Percentiles rank a stretch among this genome's conserved stretches.
Evolutionary conservation across 1,284 basidiomycete species (phyloP).

Genomic region (Rhodotorula sp.): DNA sequence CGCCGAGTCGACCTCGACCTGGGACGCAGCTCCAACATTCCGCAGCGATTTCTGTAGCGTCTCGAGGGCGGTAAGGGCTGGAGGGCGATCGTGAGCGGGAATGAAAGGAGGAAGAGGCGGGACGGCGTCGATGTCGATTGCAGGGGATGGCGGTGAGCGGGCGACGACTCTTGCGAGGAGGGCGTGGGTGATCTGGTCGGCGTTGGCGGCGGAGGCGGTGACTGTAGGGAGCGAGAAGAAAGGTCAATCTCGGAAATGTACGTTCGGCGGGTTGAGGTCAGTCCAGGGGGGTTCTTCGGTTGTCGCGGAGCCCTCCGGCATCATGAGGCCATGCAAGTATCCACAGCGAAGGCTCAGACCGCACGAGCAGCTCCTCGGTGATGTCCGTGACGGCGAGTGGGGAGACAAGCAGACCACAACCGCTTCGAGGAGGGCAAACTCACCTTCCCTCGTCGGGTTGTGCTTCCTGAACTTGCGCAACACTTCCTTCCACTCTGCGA

Average conservation of each 20-base stretch:
- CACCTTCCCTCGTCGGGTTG: conserved; percentile 23
- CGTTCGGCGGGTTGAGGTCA: neutral
- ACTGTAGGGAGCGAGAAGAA: neutral
- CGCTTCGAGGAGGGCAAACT: neutral
- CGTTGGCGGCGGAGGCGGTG: conserved; percentile 12
- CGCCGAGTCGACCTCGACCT: conserved; percentile 19
- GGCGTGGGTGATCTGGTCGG: conserved; percentile 10
- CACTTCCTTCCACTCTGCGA: conserved; percentile 34
- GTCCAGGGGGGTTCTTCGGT: neutral
- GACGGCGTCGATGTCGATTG: neutral
- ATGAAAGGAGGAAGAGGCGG: conserved; percentile 11
- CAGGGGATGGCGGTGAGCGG: neutral
- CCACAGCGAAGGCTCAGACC: no score
- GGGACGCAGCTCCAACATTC: neutral
- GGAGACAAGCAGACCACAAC: neutral
- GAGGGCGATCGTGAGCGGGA: neutral
- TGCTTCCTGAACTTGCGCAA: conserved; percentile 37
- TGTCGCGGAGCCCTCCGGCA: no score
- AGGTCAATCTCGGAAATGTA: no score
- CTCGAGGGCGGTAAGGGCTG: conserved; percentile 3
- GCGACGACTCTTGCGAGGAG: conserved; percentile 6
- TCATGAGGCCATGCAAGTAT: no score
- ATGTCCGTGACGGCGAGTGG: no score
- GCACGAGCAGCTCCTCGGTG: neutral
- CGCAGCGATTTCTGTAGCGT: neutral